phyloP scores from a whole-genome alignment of 176 grass and related monocot species.

The Musa itinerans region DNA sequence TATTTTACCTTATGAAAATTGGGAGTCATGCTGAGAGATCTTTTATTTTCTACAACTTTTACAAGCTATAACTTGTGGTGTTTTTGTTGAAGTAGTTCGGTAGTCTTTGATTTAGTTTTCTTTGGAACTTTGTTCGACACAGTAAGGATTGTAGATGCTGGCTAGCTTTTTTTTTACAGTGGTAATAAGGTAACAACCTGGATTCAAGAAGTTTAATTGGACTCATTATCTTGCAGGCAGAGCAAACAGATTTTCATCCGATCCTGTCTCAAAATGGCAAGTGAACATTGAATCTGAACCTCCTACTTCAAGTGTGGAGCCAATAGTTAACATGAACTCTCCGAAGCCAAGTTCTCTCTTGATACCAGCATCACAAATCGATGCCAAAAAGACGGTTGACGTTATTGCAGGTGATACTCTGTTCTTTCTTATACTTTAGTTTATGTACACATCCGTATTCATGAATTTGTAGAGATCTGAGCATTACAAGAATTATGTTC shows the following conservation, averaged over 20 bases:
- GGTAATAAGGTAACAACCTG: background rate
- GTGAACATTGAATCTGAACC: background rate
- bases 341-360: background rate
- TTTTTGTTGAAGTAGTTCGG: no score
- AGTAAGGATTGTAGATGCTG: background rate
- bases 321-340: background rate
- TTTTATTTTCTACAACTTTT: no score
- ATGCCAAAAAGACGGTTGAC: no score
- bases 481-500: background rate
- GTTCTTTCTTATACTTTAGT: background rate
- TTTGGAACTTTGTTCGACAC: background rate
- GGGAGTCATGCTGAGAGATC: no score
- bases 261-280: background rate
- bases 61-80: no score
- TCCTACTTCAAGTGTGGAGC: background rate
- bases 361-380: background rate
- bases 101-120: background rate
- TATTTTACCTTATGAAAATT: no score
- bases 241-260: background rate
- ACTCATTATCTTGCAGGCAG: background rate
- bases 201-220: background rate
- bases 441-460: background rate
- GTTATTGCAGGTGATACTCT: background rate
- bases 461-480: no score
- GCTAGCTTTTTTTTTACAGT: background rate